Conservation (phyloP, 306 rosid species). For the Begonia masoniana region DNA sequence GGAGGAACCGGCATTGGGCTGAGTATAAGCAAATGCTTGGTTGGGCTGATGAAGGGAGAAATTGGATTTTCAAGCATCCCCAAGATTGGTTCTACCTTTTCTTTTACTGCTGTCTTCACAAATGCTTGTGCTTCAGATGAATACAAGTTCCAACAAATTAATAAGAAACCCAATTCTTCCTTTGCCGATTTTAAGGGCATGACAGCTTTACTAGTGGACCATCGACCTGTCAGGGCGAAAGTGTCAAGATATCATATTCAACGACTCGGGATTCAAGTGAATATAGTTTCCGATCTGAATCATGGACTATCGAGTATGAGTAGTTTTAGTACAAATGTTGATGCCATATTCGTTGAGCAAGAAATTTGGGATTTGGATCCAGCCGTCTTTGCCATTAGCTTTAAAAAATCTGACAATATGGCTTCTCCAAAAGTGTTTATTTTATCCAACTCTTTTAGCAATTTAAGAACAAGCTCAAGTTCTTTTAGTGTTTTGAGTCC, state of each 20-base stretch:
- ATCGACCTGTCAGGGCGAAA: conserved; percentile 60
- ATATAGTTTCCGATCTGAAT: conserved; percentile 47
- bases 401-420: conserved; percentile 19
- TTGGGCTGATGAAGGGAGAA: conserved; percentile 93
- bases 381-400: conserved; percentile 22
- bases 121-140: conserved; percentile 16
- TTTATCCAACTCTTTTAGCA: conserved; percentile 47
- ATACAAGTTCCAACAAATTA: conserved; percentile 34
- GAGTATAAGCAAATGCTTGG: conserved; percentile 95
- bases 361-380: conserved; percentile 78
- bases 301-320: conserved; percentile 29
- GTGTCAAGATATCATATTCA: conserved; percentile 83
- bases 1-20: conserved; percentile 98
- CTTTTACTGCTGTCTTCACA: conserved; percentile 74
- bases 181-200: conserved; percentile 63
- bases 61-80: conserved; percentile 82
- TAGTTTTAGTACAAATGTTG: conserved; percentile 25
- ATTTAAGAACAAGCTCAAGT: conserved; percentile 18
- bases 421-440: conserved; percentile 61
- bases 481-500: conserved; percentile 21
- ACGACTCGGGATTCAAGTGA: conserved; percentile 72
- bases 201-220: conserved; percentile 63
- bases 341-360: conserved; percentile 63
- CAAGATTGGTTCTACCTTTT: conserved; percentile 79
- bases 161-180: conserved; percentile 39